These are phyloP conservation scores for Cystofilobasidium ferigula DNA, from an alignment of 768 basidiomycete species.

Conservation along the genomic window DNA sequence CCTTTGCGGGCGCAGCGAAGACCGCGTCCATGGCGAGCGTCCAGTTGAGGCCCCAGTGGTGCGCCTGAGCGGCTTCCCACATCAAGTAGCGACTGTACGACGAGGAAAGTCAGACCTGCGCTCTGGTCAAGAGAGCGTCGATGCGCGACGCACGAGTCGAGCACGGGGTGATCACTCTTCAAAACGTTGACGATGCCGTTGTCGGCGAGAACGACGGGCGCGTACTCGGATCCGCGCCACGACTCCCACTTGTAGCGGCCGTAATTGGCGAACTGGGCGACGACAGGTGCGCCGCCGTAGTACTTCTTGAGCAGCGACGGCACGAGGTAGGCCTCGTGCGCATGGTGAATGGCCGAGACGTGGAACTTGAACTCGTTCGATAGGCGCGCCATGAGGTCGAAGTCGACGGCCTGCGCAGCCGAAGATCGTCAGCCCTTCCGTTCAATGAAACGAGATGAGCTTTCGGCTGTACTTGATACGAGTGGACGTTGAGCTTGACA, in stretches of 20 bases:
- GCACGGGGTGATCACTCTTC: slow-evolving; percentile 47
- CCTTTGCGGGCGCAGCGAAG: slow-evolving; percentile 57
- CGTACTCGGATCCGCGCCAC: slow-evolving; percentile 67
- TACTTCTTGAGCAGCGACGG: slow-evolving; percentile 59
- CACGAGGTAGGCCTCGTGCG: slow-evolving; percentile 68
- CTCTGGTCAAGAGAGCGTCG: too few relatives aligned
- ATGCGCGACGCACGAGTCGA: slow-evolving; percentile 46
- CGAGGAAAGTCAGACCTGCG: neutral
- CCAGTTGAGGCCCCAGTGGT: slow-evolving; percentile 54
- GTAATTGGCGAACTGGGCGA: slow-evolving; percentile 41
- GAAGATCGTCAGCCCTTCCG: too few relatives aligned
- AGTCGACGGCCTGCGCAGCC: neutral
- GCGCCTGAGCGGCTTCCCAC: slow-evolving; percentile 70
- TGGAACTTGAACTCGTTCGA: slow-evolving; percentile 61
- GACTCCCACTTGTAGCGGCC: slow-evolving; percentile 58
- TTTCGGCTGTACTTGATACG: neutral
- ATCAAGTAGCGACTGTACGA: slow-evolving; percentile 50
- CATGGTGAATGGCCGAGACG: slow-evolving; percentile 45
- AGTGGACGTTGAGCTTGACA: slow-evolving; percentile 10
- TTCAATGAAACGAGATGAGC: neutral
- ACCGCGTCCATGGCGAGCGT: slow-evolving; percentile 50
- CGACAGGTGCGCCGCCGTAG: slow-evolving; percentile 59
- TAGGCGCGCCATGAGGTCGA: slow-evolving; percentile 44
- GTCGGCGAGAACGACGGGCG: slow-evolving; percentile 59
- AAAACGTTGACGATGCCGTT: slow-evolving; percentile 57